Base-by-base conservation (phyloP, 2,329 filamentous ascomycete species). In the Colletotrichum sp. region DNA sequence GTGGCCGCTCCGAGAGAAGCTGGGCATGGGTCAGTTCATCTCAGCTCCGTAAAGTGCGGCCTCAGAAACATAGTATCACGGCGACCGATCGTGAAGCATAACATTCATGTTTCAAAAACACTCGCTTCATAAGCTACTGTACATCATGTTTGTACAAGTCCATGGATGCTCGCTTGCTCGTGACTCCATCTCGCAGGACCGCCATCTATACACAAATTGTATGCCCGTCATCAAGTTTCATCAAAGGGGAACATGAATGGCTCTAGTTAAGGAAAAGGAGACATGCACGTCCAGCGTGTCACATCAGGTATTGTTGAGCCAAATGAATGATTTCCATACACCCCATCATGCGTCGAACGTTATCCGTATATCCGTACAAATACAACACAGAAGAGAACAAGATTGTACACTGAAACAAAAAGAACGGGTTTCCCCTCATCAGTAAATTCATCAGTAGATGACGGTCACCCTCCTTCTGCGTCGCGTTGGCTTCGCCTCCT, bases 401-500 rank as follows among this genome's bases (percentile, higher is more conserved):
- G 6, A 18, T 39, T 43, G 30, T 48, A 63, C 55, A 63, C 21
- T 34, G 59, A 15, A 32, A 16, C 8, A 26, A n/a, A 4, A 43
- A 21, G 12, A 15, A 28, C 34, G 15, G 2, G 5, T 36, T 26
- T 21, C 8, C 18, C 7, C 26, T 18, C 21, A 18, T 75, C 74
- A 74, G 70, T 73, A 74, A 4, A 60, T 26, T 18, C 21, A 18
- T 75, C 74, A 76, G 34, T 74, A 74, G n/a, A 61, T 28, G 59
- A 74, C 74, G 12, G 64, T 28, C 21, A 69, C 59, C 18, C 48
- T 69, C 59, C 65, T 73, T n/a, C 70, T 66, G 63, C 70, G 57
- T 24, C 43, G 70, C 5, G 34, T 30, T 7, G 71, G 67, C 55
- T 73, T 21, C 55, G 26, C 55, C 59, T 74, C 21, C 67, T 89